Base-by-base conservation (phyloP, 202 grass and related monocot species). In the Elaeis oleifera region DNA sequence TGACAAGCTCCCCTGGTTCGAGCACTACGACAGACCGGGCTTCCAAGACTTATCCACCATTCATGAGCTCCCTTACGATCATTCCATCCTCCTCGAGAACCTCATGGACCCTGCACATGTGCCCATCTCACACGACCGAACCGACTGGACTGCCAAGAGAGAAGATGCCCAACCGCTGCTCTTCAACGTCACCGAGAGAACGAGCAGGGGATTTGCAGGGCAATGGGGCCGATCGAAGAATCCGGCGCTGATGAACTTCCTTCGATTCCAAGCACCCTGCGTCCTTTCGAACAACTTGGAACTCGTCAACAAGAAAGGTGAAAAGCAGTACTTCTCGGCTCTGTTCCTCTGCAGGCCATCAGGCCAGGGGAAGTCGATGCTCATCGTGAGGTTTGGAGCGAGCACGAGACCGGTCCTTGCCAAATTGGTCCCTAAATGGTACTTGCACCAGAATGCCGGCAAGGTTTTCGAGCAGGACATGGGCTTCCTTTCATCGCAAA, bases 391-490 rank as follows among this genome's bases (percentile, higher is more conserved):
- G 23, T 96, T 96, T 59, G 87, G 87, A 21, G 50, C 61, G 5
- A 92, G 75, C 17, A 14, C 55, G 0, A 60, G 61, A 6, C 79
- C 88, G 23, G 49, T 50, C 16, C 31, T 89, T 0, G 4, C 17
- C 16, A 83, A 53, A 26, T 23, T 97, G 36, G 18, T 97, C 6
- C 92, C 84, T 2, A 0, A 49, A 0, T 97, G 92, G 92, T 97
- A 72, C 75, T 1, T 92, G 3, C 92, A 97, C 81, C 92, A 92
- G 84, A 97, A 92, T 60, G 77, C 82, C 0, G 67, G 76, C 73
- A 89, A 89, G 79, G 94, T 97, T 64, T 97, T 97, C 73, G 88
- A 97, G 78, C 94, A 97, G 76, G 94, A 97, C 79, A 97, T 97
- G 94, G 94, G 94, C 7, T 89, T 97, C 69, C 77, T 97, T 4